Evolutionary conservation across 768 basidiomycete species (phyloP), one percentile per base, ranked within the genome.

Genomic region (Porpolomopsis calyptriformis): DNA sequence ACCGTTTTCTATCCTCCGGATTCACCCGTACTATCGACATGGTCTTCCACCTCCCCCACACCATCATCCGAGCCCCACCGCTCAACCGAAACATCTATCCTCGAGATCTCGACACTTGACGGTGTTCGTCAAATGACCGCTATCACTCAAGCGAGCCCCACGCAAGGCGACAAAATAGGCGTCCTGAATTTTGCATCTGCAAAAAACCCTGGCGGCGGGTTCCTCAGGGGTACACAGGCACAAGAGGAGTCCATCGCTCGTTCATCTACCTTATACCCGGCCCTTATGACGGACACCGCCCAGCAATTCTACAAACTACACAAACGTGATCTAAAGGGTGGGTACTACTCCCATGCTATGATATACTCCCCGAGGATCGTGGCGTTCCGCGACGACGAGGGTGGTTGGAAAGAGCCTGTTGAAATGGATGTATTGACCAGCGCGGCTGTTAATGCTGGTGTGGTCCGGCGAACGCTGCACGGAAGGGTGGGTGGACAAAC

Each of bases 181-280:
- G 62, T 87, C 12, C 73, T 88, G 23, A 87, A 80, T 57, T 87
- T 87, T 55, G 85, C 85, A 1, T 82, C 80, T 1, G 84, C 85
- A 3, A 81, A 73, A 42, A 76, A 77, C 29, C 80, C 82, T 1
- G 85, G 85, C 1, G 85, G 86, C 3, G 86, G 86, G 4, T 87
- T 89, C 61, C 69, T 74, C 48, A 69, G 61, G 46, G 86, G 85
- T 12, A 76, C 82, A 0, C 76, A 78, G 48, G 85, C 86, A 1
- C 85, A 89, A 54, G 86, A 89, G 59, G 85, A 89, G 59, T 80
- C 79, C 29, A 73, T 89, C 53, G 84, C 85, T 9, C 77, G 85
- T 34, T 76, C 83, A 4, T 85, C 84, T 9, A 82, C 80, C 4
- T 63, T 89, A 4, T 84, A 80, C 52, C 65, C 72, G 1, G 72